These are phyloP conservation scores for Pichia sp. DNA, from an alignment of 1,139 yeast genomes.

Conservation along the genomic window DNA sequence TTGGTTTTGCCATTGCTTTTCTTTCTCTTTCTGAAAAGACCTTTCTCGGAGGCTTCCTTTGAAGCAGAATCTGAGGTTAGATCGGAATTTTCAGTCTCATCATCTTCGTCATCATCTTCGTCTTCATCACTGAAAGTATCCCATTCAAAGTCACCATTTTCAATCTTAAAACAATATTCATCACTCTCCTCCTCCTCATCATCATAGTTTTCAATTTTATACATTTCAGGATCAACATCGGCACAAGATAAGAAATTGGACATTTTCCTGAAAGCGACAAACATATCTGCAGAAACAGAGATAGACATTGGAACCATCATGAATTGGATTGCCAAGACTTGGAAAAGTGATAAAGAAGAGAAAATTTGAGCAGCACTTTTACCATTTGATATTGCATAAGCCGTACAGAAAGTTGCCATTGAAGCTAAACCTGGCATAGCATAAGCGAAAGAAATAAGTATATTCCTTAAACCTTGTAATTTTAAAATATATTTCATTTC, in stretches of 20 bases:
- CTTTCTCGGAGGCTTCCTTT: too few species aligned
- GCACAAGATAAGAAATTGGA: constrained; percentile 29
- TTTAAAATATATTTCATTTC: constrained; percentile 37
- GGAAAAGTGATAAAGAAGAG: constrained; percentile 71
- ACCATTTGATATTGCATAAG: constrained; percentile 45
- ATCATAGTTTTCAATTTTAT: constrained; percentile 9
- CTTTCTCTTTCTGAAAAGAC: too few species aligned
- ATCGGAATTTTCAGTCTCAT: background rate
- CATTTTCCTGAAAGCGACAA: constrained; percentile 37
- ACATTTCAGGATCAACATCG: constrained; percentile 15
- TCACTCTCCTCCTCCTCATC: constrained; percentile 13
- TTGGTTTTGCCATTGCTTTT: background rate
- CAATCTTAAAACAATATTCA: constrained; percentile 26
- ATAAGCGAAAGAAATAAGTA: constrained; percentile 37
- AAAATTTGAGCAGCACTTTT: constrained; percentile 67
- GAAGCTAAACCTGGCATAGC: constrained; percentile 39
- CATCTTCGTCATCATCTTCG: constrained; percentile 10
- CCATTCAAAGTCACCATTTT: constrained; percentile 39
- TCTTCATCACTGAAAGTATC: constrained; percentile 32
- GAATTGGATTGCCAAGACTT: constrained; percentile 43
- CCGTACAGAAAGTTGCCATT: constrained; percentile 58
- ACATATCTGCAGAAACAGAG: constrained; percentile 41
- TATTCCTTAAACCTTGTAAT: constrained; percentile 37
- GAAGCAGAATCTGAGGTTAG: too few species aligned
- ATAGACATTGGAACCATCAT: constrained; percentile 62